A percentile compares a stretch with the other conserved stretches of the same genome.
Conservation (phyloP, 2,329 filamentous ascomycete genomes). For the Cytospora leucostoma region DNA sequence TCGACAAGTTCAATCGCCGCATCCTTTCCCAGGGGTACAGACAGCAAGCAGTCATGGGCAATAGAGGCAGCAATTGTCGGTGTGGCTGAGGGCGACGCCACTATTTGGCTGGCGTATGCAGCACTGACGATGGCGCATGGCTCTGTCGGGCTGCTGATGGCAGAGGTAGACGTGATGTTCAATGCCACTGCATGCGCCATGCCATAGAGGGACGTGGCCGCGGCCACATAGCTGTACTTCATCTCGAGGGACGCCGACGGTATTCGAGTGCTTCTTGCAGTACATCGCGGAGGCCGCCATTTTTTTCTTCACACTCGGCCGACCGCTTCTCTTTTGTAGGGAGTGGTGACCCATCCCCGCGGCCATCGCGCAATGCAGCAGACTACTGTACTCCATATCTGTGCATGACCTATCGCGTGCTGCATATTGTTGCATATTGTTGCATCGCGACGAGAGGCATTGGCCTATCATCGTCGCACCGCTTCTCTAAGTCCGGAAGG, state of each 20-base stretch:
- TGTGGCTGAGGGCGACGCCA: constrained; percentile 30
- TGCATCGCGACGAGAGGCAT: constrained; percentile 10
- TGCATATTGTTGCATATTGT: constrained; percentile 10
- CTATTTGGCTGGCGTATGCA: constrained; percentile 21
- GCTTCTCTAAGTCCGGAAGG: constrained; percentile 3
- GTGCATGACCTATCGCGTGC: background rate
- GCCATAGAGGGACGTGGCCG: constrained; percentile 12
- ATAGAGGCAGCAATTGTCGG: constrained; percentile 41
- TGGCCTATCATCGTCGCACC: constrained; percentile 7
- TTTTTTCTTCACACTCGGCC: background rate
- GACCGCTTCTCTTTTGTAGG: constrained; percentile 14
- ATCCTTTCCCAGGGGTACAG: constrained; percentile 43
- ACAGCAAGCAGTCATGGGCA: constrained; percentile 45
- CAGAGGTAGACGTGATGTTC: constrained; percentile 11
- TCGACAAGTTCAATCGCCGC: constrained; percentile 43
- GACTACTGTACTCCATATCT: constrained; percentile 1
- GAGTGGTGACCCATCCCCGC: constrained; percentile 12
- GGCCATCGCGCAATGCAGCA: background rate
- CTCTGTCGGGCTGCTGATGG: constrained; percentile 12
- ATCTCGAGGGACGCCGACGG: background rate
- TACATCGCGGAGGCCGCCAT: background rate
- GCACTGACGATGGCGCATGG: constrained; percentile 22
- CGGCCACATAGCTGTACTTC: constrained; percentile 14
- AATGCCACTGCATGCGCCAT: constrained; percentile 11
- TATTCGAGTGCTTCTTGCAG: constrained; percentile 7